Conservation (phyloP, 306 rosid genomes). For the Quercus cerris region DNA sequence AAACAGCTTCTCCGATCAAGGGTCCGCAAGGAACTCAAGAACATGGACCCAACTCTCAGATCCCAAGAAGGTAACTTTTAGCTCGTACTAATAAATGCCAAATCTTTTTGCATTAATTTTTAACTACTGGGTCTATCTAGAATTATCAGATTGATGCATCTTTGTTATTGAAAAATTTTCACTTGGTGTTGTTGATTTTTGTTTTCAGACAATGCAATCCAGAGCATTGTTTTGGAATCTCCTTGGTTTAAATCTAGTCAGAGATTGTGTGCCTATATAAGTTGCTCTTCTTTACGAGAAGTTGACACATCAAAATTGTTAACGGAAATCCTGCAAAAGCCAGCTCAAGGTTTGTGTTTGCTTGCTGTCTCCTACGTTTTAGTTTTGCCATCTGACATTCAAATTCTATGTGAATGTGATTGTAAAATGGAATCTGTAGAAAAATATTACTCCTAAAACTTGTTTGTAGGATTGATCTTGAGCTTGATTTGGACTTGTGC, state of each 20-base stretch:
- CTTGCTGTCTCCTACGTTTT: neutral
- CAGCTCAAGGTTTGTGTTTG: conserved; percentile 28
- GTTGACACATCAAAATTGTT: conserved; percentile 71
- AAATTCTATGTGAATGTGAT: neutral
- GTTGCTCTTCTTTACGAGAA: conserved; percentile 82
- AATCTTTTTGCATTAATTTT: too few relatives aligned
- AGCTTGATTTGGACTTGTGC: too few relatives aligned
- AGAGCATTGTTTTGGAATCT: conserved; percentile 58
- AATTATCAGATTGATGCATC: too few relatives aligned
- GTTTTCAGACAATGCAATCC: conserved; percentile 60
- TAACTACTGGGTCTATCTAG: too few relatives aligned
- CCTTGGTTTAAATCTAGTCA: conserved; percentile 79
- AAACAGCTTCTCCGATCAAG: conserved; percentile 60
- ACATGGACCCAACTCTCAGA: conserved; percentile 66
- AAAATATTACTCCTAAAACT: too few relatives aligned
- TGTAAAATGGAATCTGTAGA: neutral
- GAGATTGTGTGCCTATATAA: conserved; percentile 77
- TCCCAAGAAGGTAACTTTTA: conserved; percentile 64
- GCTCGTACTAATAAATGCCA: too few relatives aligned
- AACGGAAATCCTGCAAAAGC: conserved; percentile 49
- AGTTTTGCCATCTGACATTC: neutral
- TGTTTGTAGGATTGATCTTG: too few relatives aligned
- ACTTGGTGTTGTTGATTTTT: neutral
- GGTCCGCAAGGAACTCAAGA: conserved; percentile 67
- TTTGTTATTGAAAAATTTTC: too few relatives aligned